phyloP scores from a whole-genome alignment of 257 asterid species.

The Ophiorrhiza pumila region DNA sequence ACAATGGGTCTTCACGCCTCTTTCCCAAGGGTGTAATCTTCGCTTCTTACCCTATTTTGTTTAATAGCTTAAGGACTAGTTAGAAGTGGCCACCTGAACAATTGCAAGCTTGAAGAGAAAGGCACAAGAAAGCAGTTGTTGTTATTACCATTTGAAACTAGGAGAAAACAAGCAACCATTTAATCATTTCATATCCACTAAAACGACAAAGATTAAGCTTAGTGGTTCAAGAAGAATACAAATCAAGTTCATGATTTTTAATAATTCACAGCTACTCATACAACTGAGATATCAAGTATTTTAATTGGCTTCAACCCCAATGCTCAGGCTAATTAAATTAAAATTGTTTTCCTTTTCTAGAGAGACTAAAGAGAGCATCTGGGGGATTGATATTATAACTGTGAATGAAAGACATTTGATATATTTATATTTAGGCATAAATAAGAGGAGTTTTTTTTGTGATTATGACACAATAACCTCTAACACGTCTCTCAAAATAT shows the following conservation, averaged over 20 bases:
- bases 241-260: background rate
- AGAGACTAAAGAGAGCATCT: background rate
- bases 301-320: background rate
- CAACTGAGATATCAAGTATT: background rate
- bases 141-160: background rate
- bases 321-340: background rate
- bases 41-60: background rate
- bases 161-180: too few relatives aligned
- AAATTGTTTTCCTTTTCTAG: background rate
- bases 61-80: background rate
- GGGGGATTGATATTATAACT: background rate
- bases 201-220: background rate
- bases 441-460: background rate
- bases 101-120: background rate
- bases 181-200: background rate
- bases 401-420: background rate
- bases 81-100: background rate
- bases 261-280: background rate
- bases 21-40: background rate
- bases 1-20: background rate
- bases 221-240: background rate
- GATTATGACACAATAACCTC: background rate
- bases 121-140: background rate
- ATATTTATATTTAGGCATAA: too few relatives aligned
- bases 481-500: too few relatives aligned